Base-by-base conservation (phyloP, 202 grass and related monocot genomes). In the Eragrostis tef region DNA sequence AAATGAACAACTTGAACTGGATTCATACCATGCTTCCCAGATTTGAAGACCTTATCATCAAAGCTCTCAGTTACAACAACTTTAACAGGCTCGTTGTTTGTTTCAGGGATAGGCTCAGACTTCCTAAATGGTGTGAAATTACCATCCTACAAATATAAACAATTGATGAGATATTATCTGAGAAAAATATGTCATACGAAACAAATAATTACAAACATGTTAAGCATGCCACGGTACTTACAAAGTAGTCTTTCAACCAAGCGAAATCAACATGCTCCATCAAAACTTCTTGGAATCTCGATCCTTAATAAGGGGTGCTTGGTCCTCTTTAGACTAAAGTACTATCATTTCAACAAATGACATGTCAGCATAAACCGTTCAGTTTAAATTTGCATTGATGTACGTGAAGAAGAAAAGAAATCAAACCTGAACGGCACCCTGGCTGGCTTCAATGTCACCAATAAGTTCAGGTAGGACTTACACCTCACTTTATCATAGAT, bases 211-310 rank as follows among this genome's bases (percentile, higher is more conserved):
- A 25, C 31, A 53, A 46, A 29, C 48, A 14, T 22, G 11, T 20
- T 53, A 70, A 31, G 36, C 64, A 31, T 21, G 31, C 49, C 45
- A 22, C 22, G 65, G n/a, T 53, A 75, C 83, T 85, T 83, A 99
- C 96, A 63, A 82, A 59, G 67, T 93, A 99, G 7, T 96, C 89
- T 87, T 89, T 90, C 83, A 99, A 79, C 93, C 89, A 99, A 64
- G 93, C 72, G 67, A 89, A 53, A 81, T 91, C 86, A 82, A 99
- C 76, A 3, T 99, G 89, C 6, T 87, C 78, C 86, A 93, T 93
- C 61, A 70, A 79, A 88, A 99, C 48, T 96, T 99, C 81, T 96
- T 85, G 17, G 85, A 92, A 20, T 93, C 89, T 41, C 53, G 12
- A 20, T 96, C 88, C 67, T 96, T 89, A 39, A 99, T 84, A 41